Evolutionary conservation across 225 moss, liverwort and hornwort species (phyloP), one percentile per base, ranked within the genome.

Genomic region (Bryoerythrophyllum caledonicum): DNA sequence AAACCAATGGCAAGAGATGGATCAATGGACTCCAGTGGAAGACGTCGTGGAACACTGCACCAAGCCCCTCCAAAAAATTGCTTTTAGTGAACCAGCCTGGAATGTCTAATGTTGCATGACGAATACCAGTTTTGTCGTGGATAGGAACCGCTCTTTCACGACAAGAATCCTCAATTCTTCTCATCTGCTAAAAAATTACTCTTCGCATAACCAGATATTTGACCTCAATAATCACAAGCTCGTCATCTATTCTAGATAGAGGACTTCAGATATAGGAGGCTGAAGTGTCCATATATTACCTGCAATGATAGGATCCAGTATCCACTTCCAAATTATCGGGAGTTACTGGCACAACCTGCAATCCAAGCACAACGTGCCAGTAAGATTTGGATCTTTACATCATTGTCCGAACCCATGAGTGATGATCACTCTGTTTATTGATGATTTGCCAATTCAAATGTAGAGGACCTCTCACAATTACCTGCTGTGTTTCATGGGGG

Each of bases 1-100:
- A 99, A 99, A 8, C 99, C 99, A 75, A 99, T 93, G 46, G 94
- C 93, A 68, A 99, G 89, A 26, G 99, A 99, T 32, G 95, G 93
- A 83, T 99, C 99, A 46, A 99, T 94, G 48, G 91, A 82, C 40
- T 99, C 99, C 60, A 99, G 74, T 16, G 93, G 91, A 82, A 99
- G 93, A 76, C 90, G 88, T 71, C 95, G 89, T 59, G 92, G 91
- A 78, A 86, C 81, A 84, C 99, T 95, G 92, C 79, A 75, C 60
- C 60, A 80, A 30, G 40, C 9, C 27, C 40, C 35, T 38, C 3
- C 67, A 38, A 62, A 62, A 30, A 55, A 12, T 40, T 12, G 44
- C 56, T 21, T 58, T 57, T 16, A 68, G 26, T 11, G 40, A 32
- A 67, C 46, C 60, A 61, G 15, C 1, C 23, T 41, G 70, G 21